Conservation (phyloP, 2,329 filamentous ascomycete genomes). For the Plenodomus tracheiphilus region DNA sequence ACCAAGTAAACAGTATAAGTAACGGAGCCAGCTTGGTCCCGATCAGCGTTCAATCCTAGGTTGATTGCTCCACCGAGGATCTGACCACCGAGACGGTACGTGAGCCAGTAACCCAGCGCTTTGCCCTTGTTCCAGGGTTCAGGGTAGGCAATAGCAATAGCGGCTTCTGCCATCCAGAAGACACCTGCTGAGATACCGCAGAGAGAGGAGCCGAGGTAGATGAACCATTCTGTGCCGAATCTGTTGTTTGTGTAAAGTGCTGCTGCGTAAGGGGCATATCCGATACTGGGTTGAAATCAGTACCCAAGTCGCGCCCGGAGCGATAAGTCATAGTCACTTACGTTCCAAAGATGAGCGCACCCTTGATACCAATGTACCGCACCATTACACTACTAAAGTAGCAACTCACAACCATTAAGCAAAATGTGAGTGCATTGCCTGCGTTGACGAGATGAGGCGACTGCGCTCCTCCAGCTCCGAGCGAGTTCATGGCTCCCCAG, state of each 20-base stretch:
- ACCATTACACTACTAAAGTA: slow-evolving; percentile 67
- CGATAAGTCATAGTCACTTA: slow-evolving; percentile 33
- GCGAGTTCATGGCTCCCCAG: slow-evolving; percentile 72
- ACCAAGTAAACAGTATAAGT: slow-evolving; percentile 70
- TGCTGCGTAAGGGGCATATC: slow-evolving; percentile 72
- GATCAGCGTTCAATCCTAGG: slow-evolving; percentile 64
- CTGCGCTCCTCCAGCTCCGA: slow-evolving; percentile 69
- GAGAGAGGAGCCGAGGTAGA: slow-evolving; percentile 67
- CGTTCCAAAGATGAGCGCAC: slow-evolving; percentile 71
- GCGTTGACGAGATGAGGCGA: slow-evolving; percentile 69
- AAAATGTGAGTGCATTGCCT: slow-evolving; percentile 72
- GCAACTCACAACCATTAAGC: slow-evolving; percentile 73
- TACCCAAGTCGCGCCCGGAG: neutral
- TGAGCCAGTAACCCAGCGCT: slow-evolving; percentile 68
- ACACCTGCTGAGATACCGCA: slow-evolving; percentile 72
- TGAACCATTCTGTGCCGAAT: slow-evolving; percentile 69
- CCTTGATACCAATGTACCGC: slow-evolving; percentile 70
- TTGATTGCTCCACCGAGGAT: slow-evolving; percentile 74
- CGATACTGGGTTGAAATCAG: slow-evolving; percentile 50
- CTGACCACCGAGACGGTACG: slow-evolving; percentile 64
- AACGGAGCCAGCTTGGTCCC: slow-evolving; percentile 63
- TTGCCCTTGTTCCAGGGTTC: slow-evolving; percentile 59
- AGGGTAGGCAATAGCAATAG: slow-evolving; percentile 72
- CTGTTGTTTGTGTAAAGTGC: slow-evolving; percentile 72
- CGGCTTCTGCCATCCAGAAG: slow-evolving; percentile 76